Evolutionary conservation across 352 stramenopile genomes (phyloP).

Genomic region (Phytophthora pseudosyringae): DNA sequence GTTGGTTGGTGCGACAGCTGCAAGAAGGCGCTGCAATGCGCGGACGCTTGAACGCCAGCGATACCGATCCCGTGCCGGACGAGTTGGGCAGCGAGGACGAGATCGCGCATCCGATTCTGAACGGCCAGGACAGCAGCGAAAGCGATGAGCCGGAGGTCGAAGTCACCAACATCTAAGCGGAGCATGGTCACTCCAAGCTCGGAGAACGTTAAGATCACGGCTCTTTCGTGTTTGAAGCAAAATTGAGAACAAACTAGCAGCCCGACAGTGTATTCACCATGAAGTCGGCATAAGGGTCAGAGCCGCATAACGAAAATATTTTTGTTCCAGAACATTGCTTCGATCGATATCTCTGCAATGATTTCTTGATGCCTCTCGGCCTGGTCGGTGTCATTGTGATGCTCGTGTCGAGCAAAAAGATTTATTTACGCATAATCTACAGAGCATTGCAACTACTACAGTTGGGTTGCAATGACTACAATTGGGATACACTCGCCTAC

Average conservation of each 20-base stretch:
- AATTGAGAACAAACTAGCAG: conserved; percentile 33
- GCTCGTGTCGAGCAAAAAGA: not conserved
- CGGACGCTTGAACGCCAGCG: conserved; percentile 67
- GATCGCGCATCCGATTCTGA: conserved; percentile 45
- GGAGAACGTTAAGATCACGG: conserved; percentile 16
- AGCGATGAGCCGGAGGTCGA: conserved; percentile 68
- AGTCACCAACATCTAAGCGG: conserved; percentile 46
- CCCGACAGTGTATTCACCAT: conserved; percentile 34
- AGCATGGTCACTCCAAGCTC: conserved; percentile 17
- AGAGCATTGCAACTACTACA: conserved; percentile 5
- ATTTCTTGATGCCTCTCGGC: too few species aligned
- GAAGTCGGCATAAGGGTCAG: conserved; percentile 32
- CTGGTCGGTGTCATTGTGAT: too few species aligned
- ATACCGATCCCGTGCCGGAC: conserved; percentile 55
- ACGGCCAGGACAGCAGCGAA: conserved; percentile 70
- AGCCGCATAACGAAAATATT: conserved; percentile 38
- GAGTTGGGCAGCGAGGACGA: conserved; percentile 70
- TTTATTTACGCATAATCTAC: conserved; percentile 39
- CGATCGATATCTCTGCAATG: too few species aligned
- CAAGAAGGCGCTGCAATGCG: conserved; percentile 80
- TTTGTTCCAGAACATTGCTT: conserved; percentile 23
- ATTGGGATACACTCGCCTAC: conserved; percentile 10
- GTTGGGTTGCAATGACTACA: not conserved
- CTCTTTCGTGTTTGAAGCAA: conserved; percentile 31
- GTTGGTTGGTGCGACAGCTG: conserved; percentile 83